Evolutionary conservation across 1,284 basidiomycete species (phyloP).

Genomic region (Pyrrhoderma noxium): DNA sequence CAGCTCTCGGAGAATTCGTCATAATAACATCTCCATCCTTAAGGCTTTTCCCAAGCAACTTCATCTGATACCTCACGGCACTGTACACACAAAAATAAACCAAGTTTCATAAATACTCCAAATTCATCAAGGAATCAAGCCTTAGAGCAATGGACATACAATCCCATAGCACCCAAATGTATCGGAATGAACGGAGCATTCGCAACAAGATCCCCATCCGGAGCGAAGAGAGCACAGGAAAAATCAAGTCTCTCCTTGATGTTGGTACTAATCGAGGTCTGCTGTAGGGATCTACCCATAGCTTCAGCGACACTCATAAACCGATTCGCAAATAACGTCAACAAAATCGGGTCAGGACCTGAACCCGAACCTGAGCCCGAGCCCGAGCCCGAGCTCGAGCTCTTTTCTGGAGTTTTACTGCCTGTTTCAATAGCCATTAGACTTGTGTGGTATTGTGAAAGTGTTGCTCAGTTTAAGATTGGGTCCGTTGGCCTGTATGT

Average conservation of each 20-base stretch:
- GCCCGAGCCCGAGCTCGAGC: no score
- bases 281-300: conserved; percentile 85
- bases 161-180: conserved; percentile 78
- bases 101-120: background rate
- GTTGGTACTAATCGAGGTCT: conserved; percentile 87
- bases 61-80: conserved; percentile 87
- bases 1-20: conserved; percentile 85
- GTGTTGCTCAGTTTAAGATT: no score
- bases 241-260: conserved; percentile 89
- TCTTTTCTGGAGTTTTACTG: no score
- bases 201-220: conserved; percentile 85
- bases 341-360: conserved; percentile 76
- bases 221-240: conserved; percentile 85
- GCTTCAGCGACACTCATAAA: conserved; percentile 92
- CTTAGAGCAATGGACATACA: conserved; percentile 43
- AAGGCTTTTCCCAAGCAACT: conserved; percentile 55
- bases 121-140: conserved; percentile 10
- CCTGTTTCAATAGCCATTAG: no score
- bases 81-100: conserved; percentile 32
- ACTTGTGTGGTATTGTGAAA: no score
- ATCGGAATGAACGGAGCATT: conserved; percentile 86
- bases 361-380: background rate
- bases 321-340: conserved; percentile 86
- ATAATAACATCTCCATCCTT: conserved; percentile 87
- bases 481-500: no score